Conservation (phyloP, 164 flowering plant species). For the Piper betle region DNA sequence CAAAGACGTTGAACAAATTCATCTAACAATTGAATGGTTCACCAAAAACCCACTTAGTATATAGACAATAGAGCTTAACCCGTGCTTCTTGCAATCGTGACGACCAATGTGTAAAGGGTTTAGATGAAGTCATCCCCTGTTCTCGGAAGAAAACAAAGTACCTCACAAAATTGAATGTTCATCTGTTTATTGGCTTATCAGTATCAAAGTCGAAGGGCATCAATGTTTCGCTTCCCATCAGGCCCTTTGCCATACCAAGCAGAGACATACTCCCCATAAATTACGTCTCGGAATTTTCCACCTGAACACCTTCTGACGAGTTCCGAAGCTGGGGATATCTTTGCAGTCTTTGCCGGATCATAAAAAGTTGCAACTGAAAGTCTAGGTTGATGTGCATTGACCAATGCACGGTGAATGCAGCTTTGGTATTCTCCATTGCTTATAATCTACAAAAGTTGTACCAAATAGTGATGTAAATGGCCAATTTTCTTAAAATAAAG, state of each 20-base stretch:
- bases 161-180: no score
- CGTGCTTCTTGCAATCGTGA: no score
- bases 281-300: constrained; percentile 33
- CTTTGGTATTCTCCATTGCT: constrained; percentile 74
- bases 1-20: no score
- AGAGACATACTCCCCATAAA: constrained; percentile 73
- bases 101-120: no score
- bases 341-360: constrained; percentile 65
- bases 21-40: no score
- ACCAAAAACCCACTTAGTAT: no score
- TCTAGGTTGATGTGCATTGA: constrained; percentile 46
- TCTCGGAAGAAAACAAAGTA: no score
- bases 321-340: constrained; percentile 43
- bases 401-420: constrained; percentile 59
- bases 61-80: no score
- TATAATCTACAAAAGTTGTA: constrained; percentile 37
- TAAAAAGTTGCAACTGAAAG: constrained; percentile 88
- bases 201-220: constrained; percentile 37
- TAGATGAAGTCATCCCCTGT: no score
- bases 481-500: no score
- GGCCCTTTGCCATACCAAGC: constrained; percentile 95
- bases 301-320: constrained; percentile 29
- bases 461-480: background rate
- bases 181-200: no score
- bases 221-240: constrained; percentile 77